Conservation (phyloP, 2,329 filamentous ascomycete species). For the Tolypocladium ovalisporum region DNA sequence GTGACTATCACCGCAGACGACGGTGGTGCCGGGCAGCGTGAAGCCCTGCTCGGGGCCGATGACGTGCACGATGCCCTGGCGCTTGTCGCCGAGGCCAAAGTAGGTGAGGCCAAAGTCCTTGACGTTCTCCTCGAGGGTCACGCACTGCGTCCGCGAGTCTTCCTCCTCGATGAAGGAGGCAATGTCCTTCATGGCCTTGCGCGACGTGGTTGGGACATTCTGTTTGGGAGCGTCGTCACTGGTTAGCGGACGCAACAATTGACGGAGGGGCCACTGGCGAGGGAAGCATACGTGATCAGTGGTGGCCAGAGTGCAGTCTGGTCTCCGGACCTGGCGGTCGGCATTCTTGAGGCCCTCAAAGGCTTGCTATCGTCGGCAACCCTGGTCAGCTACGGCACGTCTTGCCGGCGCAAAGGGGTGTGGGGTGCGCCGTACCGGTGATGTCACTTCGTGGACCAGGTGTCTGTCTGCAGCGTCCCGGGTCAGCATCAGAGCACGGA, state of each 20-base stretch:
- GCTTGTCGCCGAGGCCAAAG: conserved; percentile 91
- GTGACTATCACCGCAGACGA: conserved; percentile 96
- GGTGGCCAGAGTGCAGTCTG: conserved; percentile 92
- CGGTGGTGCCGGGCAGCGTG: conserved; percentile 90
- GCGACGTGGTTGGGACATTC: conserved; percentile 88
- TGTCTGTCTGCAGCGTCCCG: conserved; percentile 58
- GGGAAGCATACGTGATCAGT: conserved; percentile 73
- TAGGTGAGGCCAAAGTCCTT: conserved; percentile 95
- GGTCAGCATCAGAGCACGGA: background rate
- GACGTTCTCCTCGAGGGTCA: conserved; percentile 94
- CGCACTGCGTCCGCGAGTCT: conserved; percentile 86
- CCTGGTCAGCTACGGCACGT: conserved; percentile 1
- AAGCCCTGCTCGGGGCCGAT: conserved; percentile 98
- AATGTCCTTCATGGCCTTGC: conserved; percentile 90
- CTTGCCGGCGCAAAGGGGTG: background rate
- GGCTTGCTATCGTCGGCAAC: conserved; percentile 57
- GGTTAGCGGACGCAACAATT: conserved; percentile 4
- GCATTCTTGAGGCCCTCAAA: conserved; percentile 94
- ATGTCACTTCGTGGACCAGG: conserved; percentile 96
- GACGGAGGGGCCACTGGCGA: no score
- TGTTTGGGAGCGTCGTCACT: no score
- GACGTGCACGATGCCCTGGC: conserved; percentile 96
- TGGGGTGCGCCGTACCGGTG: conserved; percentile 53
- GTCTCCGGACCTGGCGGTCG: conserved; percentile 74
- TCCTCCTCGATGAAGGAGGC: conserved; percentile 89